phyloP scores from a whole-genome alignment of 306 rosid genomes.

The Malus sylvestris region DNA sequence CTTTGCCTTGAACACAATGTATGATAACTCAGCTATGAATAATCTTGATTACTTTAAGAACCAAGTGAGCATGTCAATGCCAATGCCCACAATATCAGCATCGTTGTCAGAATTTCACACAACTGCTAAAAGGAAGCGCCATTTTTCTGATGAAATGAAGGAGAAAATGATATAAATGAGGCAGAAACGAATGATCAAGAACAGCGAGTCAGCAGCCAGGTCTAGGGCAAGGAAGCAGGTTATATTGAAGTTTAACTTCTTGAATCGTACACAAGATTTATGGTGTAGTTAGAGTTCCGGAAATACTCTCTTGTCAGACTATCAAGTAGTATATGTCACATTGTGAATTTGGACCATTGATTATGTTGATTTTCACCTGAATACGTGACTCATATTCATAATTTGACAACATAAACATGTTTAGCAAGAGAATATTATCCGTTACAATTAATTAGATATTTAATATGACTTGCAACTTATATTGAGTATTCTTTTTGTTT shows the following conservation, averaged over 20 bases:
- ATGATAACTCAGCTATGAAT: conserved; percentile 22
- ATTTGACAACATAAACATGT: background rate
- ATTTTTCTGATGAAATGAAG: conserved; percentile 27
- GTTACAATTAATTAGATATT: background rate
- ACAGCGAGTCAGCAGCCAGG: conserved; percentile 63
- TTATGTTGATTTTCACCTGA: no score
- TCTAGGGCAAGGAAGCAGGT: conserved; percentile 77
- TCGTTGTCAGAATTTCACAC: conserved; percentile 31
- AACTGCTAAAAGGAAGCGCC: conserved; percentile 16
- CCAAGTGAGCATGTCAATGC: conserved; percentile 19
- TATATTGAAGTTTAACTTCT: background rate
- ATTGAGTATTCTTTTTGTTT: conserved; percentile 8
- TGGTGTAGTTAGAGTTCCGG: background rate
- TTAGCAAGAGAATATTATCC: background rate
- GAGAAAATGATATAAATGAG: conserved; percentile 41
- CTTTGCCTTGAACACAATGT: background rate
- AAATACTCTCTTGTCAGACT: background rate
- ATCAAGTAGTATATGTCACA: no score
- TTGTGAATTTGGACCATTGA: no score
- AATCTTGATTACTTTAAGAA: conserved; percentile 29
- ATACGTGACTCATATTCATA: background rate
- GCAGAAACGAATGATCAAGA: conserved; percentile 65
- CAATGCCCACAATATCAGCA: conserved; percentile 17
- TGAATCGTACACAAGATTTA: background rate
- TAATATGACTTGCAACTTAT: background rate